These are phyloP conservation scores for Nematodospora anomalae DNA, from an alignment of 1,139 yeast genomes.

Conservation along the genomic window DNA sequence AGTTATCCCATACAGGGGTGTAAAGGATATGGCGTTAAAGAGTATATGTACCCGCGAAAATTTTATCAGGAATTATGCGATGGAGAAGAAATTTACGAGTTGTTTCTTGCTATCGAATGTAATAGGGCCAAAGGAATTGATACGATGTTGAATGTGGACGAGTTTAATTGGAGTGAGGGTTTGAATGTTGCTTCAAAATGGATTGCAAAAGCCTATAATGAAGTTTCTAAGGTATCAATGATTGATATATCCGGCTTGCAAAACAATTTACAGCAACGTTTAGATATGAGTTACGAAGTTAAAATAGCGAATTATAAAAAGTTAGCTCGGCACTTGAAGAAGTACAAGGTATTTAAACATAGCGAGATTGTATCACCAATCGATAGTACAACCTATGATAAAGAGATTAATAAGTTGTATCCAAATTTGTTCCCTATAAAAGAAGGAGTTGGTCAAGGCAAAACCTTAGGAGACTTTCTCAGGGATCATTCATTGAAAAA, in stretches of 20 bases:
- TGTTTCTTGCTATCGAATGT: conserved; percentile 17
- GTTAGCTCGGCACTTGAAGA: conserved; percentile 14
- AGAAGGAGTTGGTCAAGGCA: conserved; percentile 33
- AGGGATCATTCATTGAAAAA: conserved; percentile 20
- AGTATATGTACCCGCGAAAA: conserved; percentile 28
- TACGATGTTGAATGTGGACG: conserved; percentile 4
- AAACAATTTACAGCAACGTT: conserved; percentile 22
- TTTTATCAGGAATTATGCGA: conserved; percentile 29
- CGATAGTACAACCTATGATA: not conserved
- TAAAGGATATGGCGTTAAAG: conserved; percentile 29
- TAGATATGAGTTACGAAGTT: conserved; percentile 26
- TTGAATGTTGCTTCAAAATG: conserved; percentile 21
- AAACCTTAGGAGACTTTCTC: conserved; percentile 34
- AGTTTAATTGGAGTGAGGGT: conserved; percentile 25
- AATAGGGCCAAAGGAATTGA: not conserved
- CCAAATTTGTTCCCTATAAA: conserved; percentile 19
- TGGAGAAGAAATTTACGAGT: conserved; percentile 43
- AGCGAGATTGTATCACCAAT: conserved; percentile 27
- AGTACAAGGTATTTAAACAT: conserved; percentile 31
- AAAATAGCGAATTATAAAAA: conserved; percentile 18
- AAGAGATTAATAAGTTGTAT: not conserved
- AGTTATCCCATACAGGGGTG: conserved; percentile 29
- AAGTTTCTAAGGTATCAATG: conserved; percentile 20
- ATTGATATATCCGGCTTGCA: conserved; percentile 7
- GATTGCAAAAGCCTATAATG: conserved; percentile 17